Percentiles rank a stretch among this genome's conserved stretches.
These are phyloP conservation scores for Stephania japonica DNA, from an alignment of 164 flowering plant genomes.

Conservation along the genomic window DNA sequence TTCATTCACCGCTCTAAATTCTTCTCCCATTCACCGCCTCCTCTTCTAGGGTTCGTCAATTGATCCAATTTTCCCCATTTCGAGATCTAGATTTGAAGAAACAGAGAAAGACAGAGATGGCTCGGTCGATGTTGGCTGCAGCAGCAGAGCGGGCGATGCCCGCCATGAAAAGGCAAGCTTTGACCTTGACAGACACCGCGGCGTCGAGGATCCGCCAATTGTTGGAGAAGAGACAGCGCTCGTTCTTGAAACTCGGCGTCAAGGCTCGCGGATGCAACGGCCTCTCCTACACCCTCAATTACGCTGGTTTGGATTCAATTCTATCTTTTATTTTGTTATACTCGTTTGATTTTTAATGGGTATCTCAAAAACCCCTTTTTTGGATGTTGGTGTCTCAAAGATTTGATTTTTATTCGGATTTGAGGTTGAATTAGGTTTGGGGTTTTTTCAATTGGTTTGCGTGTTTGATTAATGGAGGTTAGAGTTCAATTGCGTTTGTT, in stretches of 20 bases:
- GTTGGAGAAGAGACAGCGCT: constrained; percentile 65
- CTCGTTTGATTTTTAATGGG: background rate
- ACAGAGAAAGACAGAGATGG: constrained; percentile 18
- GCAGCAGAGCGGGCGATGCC: constrained; percentile 40
- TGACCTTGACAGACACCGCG: constrained; percentile 68
- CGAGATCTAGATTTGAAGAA: background rate
- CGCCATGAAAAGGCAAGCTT: constrained; percentile 41
- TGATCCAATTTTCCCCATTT: background rate
- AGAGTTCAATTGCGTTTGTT: too few relatives aligned
- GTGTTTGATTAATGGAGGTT: too few relatives aligned
- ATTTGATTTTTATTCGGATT: too few relatives aligned
- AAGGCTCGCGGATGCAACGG: constrained; percentile 98
- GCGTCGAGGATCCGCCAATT: constrained; percentile 67
- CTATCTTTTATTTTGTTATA: background rate
- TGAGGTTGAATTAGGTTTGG: too few relatives aligned
- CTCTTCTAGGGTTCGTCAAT: too few relatives aligned
- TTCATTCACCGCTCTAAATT: too few relatives aligned
- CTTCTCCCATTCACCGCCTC: too few relatives aligned
- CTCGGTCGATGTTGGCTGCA: constrained; percentile 27
- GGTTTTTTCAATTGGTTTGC: too few relatives aligned
- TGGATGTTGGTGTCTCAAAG: background rate
- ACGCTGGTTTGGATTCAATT: constrained; percentile 48
- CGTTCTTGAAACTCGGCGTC: constrained; percentile 77
- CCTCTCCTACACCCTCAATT: constrained; percentile 87
- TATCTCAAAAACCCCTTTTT: background rate